phyloP scores from a whole-genome alignment of 2,329 filamentous ascomycete species.

The Lasiodiplodia theobromae region DNA sequence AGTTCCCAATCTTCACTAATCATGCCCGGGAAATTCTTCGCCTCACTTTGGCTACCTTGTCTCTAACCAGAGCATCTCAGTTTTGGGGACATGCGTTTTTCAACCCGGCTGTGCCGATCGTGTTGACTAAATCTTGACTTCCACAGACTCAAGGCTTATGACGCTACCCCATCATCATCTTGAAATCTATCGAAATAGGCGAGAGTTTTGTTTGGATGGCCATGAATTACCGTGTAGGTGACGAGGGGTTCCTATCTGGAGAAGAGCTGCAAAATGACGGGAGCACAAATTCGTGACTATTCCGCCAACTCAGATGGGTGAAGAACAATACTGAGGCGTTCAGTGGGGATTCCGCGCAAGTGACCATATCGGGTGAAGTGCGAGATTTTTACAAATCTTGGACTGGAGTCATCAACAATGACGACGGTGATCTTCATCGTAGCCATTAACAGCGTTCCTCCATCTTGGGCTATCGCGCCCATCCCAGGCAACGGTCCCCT shows the following conservation, averaged over 20 bases:
- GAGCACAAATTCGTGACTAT: slow-evolving; percentile 55
- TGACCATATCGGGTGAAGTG: slow-evolving; percentile 50
- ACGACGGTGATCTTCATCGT: slow-evolving; percentile 53
- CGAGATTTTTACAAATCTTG: slow-evolving; percentile 34
- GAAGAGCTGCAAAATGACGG: slow-evolving; percentile 60
- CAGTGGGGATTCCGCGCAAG: slow-evolving; percentile 47
- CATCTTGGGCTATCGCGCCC: slow-evolving; percentile 50
- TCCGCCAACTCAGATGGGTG: slow-evolving; percentile 57
- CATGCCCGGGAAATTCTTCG: too few species aligned
- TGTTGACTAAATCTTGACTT: too few species aligned
- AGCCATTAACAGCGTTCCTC: slow-evolving; percentile 74
- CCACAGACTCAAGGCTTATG: slow-evolving; percentile 37
- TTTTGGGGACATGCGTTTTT: too few species aligned
- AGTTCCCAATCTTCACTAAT: too few species aligned
- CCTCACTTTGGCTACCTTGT: too few species aligned
- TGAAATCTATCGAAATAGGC: slow-evolving; percentile 53
- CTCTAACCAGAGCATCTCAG: too few species aligned
- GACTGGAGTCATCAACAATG: too few species aligned
- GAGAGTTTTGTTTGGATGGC: slow-evolving; percentile 77
- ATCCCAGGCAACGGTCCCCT: too few species aligned
- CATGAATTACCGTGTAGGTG: slow-evolving; percentile 78
- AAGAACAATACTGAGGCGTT: slow-evolving; percentile 53
- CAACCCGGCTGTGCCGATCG: too few species aligned
- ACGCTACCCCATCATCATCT: slow-evolving; percentile 48
- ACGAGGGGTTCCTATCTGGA: slow-evolving; percentile 74